Evolutionary conservation across 2,329 filamentous ascomycete genomes (phyloP), one percentile per base, ranked within the genome.

Genomic region (Iodosphaeria phyllophila): DNA sequence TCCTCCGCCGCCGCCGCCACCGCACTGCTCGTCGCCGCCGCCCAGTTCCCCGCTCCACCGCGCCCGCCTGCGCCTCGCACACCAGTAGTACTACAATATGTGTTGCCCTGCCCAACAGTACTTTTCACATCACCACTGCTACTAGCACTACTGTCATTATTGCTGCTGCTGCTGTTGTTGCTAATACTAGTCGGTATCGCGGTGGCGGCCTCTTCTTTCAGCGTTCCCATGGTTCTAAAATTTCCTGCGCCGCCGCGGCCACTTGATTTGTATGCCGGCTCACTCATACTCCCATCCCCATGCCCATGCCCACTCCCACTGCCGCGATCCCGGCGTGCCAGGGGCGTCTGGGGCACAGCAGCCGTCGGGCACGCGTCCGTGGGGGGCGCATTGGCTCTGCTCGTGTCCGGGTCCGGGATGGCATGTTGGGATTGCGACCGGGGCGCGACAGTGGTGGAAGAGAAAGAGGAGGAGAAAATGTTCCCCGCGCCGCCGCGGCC

Each of bases 161-260:
- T n/a, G 21, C 11, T 32, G 18, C 23, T 26, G 15, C 10, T 22
- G 6, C 28, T 25, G 11, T 32, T 13, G 20, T 8, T 7, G 3
- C 15, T 18, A n/a, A 9, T 9, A n/a, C n/a, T n/a, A n/a, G n/a
- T 7, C 6, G 12, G 11, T 12, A n/a, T 9, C n/a, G 21, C 6
- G 14, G 10, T 13, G 10, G 6, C 19, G 19, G n/a, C 19, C n/a
- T 20, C 18, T 9, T 20, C 18, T 4, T 20, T 19, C 16, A 6
- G 16, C 24, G 12, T 18, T 15, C n/a, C n/a, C n/a, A n/a, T n/a
- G n/a, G n/a, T n/a, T n/a, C n/a, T n/a, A n/a, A n/a, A 71, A 46
- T 75, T 75, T 26, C 70, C 70, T 5, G 68, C 68, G 24, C 70
- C 70, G 27, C 70, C 70, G 24, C 70, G 62, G 28, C 70, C 69